Conservation (phyloP, 805 yeast species). For the Schizosaccharomyces pombe region DNA sequence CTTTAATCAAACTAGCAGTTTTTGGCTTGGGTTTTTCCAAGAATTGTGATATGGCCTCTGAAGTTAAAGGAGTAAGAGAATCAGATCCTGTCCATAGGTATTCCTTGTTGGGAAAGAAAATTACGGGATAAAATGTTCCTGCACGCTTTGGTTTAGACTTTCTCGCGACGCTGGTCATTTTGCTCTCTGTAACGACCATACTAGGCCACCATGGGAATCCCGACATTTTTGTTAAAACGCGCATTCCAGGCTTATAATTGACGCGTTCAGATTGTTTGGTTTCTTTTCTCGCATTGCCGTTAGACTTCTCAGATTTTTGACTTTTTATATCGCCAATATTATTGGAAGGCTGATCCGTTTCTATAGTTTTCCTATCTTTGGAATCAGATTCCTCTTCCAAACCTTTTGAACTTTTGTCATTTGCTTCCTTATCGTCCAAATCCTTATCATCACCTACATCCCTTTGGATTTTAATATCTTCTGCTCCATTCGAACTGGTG, state of each 20-base stretch:
- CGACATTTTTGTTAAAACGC: neutral
- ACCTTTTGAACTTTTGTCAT: too few relatives aligned
- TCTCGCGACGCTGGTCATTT: neutral
- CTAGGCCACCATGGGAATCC: conserved; percentile 3
- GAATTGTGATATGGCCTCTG: neutral
- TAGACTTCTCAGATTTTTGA: too few relatives aligned
- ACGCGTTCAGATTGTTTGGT: neutral
- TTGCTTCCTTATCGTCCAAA: too few relatives aligned
- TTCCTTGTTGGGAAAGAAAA: neutral
- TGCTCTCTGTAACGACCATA: neutral
- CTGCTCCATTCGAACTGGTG: too few relatives aligned
- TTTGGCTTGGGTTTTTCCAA: neutral
- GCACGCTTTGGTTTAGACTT: neutral
- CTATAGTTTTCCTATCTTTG: too few relatives aligned
- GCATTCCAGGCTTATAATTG: neutral
- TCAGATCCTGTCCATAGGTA: neutral
- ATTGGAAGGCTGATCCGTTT: too few relatives aligned
- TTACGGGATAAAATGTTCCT: neutral
- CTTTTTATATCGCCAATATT: too few relatives aligned
- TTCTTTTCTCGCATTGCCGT: neutral
- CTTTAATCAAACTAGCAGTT: neutral
- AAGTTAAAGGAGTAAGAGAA: neutral
- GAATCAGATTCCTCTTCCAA: too few relatives aligned
- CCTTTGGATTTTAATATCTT: too few relatives aligned
- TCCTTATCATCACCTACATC: too few relatives aligned